Evolutionary conservation across 306 rosid genomes (phyloP).

Genomic region (Erythrophleum fordii): DNA sequence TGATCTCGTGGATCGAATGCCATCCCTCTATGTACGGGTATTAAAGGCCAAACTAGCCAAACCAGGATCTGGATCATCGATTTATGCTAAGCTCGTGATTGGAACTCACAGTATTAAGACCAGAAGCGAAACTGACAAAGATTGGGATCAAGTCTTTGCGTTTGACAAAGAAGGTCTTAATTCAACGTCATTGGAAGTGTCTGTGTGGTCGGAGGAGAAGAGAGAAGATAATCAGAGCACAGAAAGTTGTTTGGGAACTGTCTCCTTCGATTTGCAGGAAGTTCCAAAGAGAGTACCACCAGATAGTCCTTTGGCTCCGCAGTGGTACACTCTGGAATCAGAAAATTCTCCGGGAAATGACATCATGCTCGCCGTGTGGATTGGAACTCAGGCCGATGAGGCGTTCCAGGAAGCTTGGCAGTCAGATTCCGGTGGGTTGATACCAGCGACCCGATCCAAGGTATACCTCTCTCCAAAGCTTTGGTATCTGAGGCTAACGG

Average conservation of each 20-base stretch:
- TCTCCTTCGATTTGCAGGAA: constrained; percentile 73
- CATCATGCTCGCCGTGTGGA: constrained; percentile 88
- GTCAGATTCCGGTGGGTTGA: constrained; percentile 83
- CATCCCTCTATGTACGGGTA: constrained; percentile 70
- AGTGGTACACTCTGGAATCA: constrained; percentile 85
- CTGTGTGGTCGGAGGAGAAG: constrained; percentile 62
- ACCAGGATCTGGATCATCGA: constrained; percentile 6
- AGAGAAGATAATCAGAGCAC: constrained; percentile 48
- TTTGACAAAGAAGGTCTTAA: constrained; percentile 83
- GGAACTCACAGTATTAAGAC: constrained; percentile 79
- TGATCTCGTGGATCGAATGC: constrained; percentile 80
- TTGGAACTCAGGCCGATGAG: constrained; percentile 85
- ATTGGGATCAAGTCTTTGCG: constrained; percentile 91
- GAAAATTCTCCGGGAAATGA: constrained; percentile 68
- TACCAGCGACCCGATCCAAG: constrained; percentile 88
- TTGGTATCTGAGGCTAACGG: constrained; percentile 92
- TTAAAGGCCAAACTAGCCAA: constrained; percentile 62
- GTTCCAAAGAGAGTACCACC: constrained; percentile 89
- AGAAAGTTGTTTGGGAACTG: constrained; percentile 40
- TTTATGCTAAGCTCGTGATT: constrained; percentile 70
- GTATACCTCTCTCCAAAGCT: constrained; percentile 93
- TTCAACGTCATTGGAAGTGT: constrained; percentile 79
- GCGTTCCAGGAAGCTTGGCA: constrained; percentile 96
- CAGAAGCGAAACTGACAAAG: constrained; percentile 60
- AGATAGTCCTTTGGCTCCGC: constrained; percentile 91